Evolutionary conservation across 495 filamentous ascomycete genomes (phyloP).

Genomic region (Filosporella fistucella): DNA sequence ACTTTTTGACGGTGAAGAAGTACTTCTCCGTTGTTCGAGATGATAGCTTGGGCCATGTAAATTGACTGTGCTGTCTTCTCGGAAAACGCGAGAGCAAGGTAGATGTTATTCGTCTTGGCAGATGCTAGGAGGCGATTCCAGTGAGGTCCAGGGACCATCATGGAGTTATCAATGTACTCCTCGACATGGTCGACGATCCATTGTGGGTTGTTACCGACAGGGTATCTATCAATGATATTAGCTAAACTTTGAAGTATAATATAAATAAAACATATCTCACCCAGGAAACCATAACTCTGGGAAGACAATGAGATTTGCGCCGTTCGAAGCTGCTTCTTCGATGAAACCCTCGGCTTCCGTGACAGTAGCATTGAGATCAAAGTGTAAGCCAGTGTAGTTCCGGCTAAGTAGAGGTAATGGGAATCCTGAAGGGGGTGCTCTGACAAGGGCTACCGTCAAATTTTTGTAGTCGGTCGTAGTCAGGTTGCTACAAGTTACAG

Average conservation of each 20-base stretch:
- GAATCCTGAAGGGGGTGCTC: not conserved
- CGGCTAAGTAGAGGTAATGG: not conserved
- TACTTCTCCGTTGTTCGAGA: slow-evolving; percentile 36
- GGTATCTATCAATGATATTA: not conserved
- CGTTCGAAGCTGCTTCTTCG: not conserved
- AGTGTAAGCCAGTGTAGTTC: not conserved
- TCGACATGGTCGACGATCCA: not conserved
- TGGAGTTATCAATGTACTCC: slow-evolving; percentile 46
- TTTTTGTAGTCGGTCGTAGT: not conserved
- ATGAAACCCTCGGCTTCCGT: not conserved
- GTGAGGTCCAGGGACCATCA: slow-evolving; percentile 36
- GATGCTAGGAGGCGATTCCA: slow-evolving; percentile 37
- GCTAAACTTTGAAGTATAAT: not conserved
- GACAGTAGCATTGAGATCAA: slow-evolving; percentile 1
- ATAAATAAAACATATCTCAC: not conserved
- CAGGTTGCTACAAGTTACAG: not conserved
- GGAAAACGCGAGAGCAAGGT: slow-evolving; percentile 48
- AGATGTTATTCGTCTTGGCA: slow-evolving; percentile 37
- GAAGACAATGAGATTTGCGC: not conserved
- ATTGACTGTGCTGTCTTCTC: slow-evolving; percentile 40
- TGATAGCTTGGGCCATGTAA: slow-evolving; percentile 53
- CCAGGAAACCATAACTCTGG: slow-evolving; percentile 1
- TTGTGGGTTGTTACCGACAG: not conserved
- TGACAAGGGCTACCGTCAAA: not conserved
- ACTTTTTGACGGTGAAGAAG: not conserved